Conservation (phyloP, 768 basidiomycete genomes). For the Amanita thiersii region DNA sequence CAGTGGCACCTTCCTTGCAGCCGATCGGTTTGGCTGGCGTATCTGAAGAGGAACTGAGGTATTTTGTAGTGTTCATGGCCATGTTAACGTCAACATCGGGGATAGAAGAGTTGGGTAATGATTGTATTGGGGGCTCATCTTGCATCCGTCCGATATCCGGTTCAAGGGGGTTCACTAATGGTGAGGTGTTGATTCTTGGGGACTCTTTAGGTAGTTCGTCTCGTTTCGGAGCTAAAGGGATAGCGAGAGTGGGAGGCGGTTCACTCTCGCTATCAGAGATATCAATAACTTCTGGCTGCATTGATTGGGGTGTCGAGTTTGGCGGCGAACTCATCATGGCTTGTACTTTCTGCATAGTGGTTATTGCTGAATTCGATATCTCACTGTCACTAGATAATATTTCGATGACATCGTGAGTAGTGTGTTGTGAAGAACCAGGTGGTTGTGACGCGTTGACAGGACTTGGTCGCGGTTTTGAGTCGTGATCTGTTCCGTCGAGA, state of each 20-base stretch:
- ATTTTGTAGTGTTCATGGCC: too few relatives aligned
- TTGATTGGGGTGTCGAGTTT: neutral
- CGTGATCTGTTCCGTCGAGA: too few relatives aligned
- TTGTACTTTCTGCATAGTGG: neutral
- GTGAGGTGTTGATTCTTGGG: neutral
- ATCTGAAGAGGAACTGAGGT: too few relatives aligned
- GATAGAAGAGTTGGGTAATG: too few relatives aligned
- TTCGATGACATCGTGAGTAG: neutral
- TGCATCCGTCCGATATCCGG: too few relatives aligned
- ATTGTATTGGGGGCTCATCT: too few relatives aligned
- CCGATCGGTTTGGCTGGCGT: too few relatives aligned
- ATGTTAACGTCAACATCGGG: too few relatives aligned
- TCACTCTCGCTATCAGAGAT: conserved; percentile 6
- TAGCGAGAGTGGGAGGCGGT: neutral
- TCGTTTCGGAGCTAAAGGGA: neutral
- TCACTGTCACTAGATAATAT: neutral
- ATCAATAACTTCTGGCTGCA: neutral
- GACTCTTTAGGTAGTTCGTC: neutral
- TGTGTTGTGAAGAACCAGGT: too few relatives aligned
- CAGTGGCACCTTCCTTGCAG: too few relatives aligned
- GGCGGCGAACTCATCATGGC: neutral
- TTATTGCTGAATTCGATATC: neutral
- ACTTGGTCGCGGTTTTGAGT: too few relatives aligned
- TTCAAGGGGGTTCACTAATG: neutral
- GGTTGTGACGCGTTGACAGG: too few relatives aligned